phyloP scores from a whole-genome alignment of 352 stramenopile genomes.

The Phytopythium mirpurense region DNA sequence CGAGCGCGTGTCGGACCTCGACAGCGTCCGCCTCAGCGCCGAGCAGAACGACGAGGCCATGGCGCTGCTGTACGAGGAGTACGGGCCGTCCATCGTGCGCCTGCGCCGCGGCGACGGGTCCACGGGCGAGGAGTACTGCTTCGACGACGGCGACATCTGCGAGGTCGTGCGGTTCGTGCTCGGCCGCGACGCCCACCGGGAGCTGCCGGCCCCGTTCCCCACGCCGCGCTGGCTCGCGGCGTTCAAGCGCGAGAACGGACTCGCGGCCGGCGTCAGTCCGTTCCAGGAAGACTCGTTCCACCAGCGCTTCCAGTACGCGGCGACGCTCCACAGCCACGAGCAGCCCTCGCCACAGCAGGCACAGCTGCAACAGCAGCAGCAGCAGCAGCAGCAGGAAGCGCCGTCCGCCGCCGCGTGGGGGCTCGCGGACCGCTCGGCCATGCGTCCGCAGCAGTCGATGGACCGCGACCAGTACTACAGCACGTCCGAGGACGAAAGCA shows the following conservation, averaged over 20 bases:
- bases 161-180: conserved; percentile 60
- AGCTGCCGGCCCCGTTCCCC: conserved; percentile 42
- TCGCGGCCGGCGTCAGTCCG: conserved; percentile 15
- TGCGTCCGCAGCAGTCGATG: conserved; percentile 3
- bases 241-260: conserved; percentile 54
- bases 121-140: conserved; percentile 18
- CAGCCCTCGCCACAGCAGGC: background rate
- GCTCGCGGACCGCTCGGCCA: background rate
- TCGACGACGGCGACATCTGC: conserved; percentile 42
- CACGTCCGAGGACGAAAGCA: conserved; percentile 27
- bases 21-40: conserved; percentile 29
- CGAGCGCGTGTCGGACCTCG: background rate
- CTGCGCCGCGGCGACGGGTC: conserved; percentile 11
- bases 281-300: conserved; percentile 6
- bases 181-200: conserved; percentile 28
- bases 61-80: conserved; percentile 44
- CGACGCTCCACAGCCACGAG: background rate
- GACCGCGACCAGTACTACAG: conserved; percentile 16
- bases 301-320: conserved; percentile 7
- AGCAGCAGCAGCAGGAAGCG: background rate
- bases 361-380: too few species aligned
- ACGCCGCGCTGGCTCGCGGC: conserved; percentile 36
- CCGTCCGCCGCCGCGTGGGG: background rate
- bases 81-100: conserved; percentile 15
- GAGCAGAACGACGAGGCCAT: conserved; percentile 49